Evolutionary conservation across 352 stramenopile genomes (phyloP), one percentile per base, ranked within the genome.

Genomic region (Globisporangium viniferum): DNA sequence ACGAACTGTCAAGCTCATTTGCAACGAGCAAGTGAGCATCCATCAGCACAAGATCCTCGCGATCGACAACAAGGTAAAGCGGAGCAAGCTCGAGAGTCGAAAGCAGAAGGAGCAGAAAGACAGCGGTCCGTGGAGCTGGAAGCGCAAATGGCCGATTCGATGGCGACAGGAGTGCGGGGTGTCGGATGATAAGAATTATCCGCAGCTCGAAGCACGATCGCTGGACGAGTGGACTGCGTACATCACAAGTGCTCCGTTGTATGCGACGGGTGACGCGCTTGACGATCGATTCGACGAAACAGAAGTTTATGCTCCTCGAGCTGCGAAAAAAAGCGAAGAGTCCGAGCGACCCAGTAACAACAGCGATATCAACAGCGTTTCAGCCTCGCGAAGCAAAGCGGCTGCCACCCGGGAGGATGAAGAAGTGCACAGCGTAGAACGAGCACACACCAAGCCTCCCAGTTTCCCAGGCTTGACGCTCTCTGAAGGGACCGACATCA

Each of bases 111-210:
- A 69, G 15, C 65, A 81, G 1, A 74, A 80, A 60, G 68, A 81
- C 33, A 71, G 71, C 5, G 66, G 62, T 22, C 48, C 68, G 18
- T 72, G 69, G 39, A 75, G 74, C 15, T 70, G 71, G 20, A 83
- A 83, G 69, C 70, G 73, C 39, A 81, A 73, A 22, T 94, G 83
- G 82, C 81, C 83, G 29, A 68, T 94, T 66, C 78, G 72, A 62
- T 95, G 88, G 88, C 78, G 88, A 60, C 77, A 91, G 63, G 88
- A 95, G 67, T 94, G 84, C 64, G 85, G 84, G 9, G 74, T 75
- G 20, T 88, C 89, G 36, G 84, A 91, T 57, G 82, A 91, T 51
- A 82, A 74, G 58, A 81, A 78, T 27, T 92, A 90, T 66, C 72
- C 81, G 2, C 73, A 70, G 1, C 66, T 94, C 15, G 88, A 93